Base-by-base conservation (phyloP, 768 basidiomycete genomes). In the Lanmaoa rubissima region DNA sequence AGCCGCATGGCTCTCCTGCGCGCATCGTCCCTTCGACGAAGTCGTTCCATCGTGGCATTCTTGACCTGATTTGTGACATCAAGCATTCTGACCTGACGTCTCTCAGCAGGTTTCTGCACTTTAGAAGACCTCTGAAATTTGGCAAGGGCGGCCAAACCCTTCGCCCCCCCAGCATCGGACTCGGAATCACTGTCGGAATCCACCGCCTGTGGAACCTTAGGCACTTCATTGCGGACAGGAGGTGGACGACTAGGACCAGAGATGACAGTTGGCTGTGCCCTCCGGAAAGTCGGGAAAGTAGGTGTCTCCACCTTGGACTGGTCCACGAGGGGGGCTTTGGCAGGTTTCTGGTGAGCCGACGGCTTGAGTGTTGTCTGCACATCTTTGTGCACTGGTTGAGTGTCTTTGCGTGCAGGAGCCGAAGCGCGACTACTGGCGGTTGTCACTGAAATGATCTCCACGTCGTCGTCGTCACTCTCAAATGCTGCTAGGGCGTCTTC, bases 401-500 rank as follows among this genome's bases (percentile, higher is more conserved):
- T 39, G 8, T 62, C 57, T 34, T 58, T 56, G 43, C 28, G 52
- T 13, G 34, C 39, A 54, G 57, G 38, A 42, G 59, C 54, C 13
- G 62, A 53, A 39, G 60, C 11, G 10, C 58, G 60, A 50, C 57
- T 57, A 36, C 47, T 53, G 39, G 59, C 38, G 55, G 62, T 59
- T 14, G 73, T 71, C 51, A 77, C 70, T 5, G 78, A 76, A 43
- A 86, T 62, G 54, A 84, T 76, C 59, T 86, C 75, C 31, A 89
- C 75, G 17, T 84, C 84, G 43, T 83, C 80, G 28, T 78, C 78
- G 26, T 86, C 84, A 45, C 86, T 83, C 32, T 82, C 82, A 51
- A 92, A 94, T 3, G 77, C 73, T 2, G 79, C 76, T 7, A 97
- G 74, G 8, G 85, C 77, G 43, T 84, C 83, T 53, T 89, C 85